Conservation (phyloP, 495 filamentous ascomycete species). For the Niebla homalea region DNA sequence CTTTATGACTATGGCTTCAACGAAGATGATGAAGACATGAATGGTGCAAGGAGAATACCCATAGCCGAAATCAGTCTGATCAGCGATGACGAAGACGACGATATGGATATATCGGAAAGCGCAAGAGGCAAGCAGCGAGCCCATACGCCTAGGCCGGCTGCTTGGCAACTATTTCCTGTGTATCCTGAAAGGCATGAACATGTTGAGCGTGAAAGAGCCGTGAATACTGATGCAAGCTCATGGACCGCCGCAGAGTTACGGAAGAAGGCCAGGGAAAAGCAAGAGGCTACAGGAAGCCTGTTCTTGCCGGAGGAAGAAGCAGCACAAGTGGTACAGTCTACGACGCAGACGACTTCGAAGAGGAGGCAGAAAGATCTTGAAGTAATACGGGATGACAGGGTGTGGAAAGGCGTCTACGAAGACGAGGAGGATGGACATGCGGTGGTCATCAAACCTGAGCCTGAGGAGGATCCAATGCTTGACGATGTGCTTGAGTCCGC, state of each 20-base stretch:
- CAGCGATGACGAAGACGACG: conserved; percentile 25
- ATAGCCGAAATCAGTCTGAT: conserved; percentile 39
- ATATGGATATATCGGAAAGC: conserved; percentile 9
- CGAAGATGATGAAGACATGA: not conserved
- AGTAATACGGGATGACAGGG: conserved; percentile 14
- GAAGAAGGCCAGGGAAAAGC: conserved; percentile 22
- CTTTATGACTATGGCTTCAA: not conserved
- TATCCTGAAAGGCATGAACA: conserved; percentile 39
- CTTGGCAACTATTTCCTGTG: conserved; percentile 30
- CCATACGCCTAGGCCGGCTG: conserved; percentile 8
- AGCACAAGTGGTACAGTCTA: not conserved
- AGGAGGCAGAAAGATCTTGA: conserved; percentile 21
- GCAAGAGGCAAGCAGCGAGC: conserved; percentile 28
- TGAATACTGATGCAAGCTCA: conserved; percentile 40
- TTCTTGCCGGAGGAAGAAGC: conserved; percentile 10
- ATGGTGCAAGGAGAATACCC: conserved; percentile 10
- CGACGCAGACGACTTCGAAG: conserved; percentile 1
- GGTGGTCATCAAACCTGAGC: conserved; percentile 27
- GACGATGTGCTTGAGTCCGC: conserved; percentile 9
- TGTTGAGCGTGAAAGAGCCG: conserved; percentile 33
- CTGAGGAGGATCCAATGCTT: conserved; percentile 25
- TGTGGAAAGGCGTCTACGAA: conserved; percentile 21
- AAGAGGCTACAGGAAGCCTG: conserved; percentile 10
- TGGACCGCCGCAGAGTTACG: conserved; percentile 31
- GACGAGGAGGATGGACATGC: conserved; percentile 15